Base-by-base conservation (phyloP, 805 yeast genomes). In the Yamadazyma ubonensis region DNA sequence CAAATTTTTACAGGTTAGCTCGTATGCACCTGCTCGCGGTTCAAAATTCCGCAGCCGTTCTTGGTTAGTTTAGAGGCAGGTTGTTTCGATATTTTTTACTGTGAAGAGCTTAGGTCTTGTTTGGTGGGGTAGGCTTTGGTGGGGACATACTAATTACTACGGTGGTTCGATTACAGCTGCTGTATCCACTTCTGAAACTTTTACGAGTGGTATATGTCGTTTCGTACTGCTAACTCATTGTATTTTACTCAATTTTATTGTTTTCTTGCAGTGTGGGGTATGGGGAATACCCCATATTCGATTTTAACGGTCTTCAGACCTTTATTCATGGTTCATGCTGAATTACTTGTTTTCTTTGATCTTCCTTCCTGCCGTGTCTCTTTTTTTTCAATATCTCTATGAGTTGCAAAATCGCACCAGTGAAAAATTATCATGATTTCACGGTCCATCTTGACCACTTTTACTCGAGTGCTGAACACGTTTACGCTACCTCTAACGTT, bases 1-100 rank as follows among this genome's bases (percentile, higher is more conserved):
- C n/a, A n/a, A n/a, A n/a, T 23, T 32, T 33, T 33, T 33, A 15
- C 37, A 33, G 37, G 37, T 33, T 33, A 33, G 29, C 26, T 16
- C 37, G 29, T 23, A 11, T 33, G 21, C 37, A 33, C 29, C 29
- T 25, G 22, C 36, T 17, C 22, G 33, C 30, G 17, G 14, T 10
- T 29, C 17, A 17, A 29, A 18, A 29, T 29, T 29, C 33, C 33
- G 33, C 22, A 29, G 33, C 33, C 33, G 20, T 11, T 17, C 12
- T 11, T 11, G 22, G 14, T 29, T 17, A 16, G 20, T n/a, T n/a
- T 16, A 11, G 5, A 11, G 33, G 33, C 8, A 29, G 33, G 33
- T 29, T 4, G 33, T 16, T 17, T 16, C 33, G 33, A 16, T 4
- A 21, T 17, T 7, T 26, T 8, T 10, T n/a, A n/a, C n/a, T n/a